These are phyloP conservation scores for Clarireedia monteithiana DNA, from an alignment of 2,329 filamentous ascomycete genomes.

Conservation along the genomic window DNA sequence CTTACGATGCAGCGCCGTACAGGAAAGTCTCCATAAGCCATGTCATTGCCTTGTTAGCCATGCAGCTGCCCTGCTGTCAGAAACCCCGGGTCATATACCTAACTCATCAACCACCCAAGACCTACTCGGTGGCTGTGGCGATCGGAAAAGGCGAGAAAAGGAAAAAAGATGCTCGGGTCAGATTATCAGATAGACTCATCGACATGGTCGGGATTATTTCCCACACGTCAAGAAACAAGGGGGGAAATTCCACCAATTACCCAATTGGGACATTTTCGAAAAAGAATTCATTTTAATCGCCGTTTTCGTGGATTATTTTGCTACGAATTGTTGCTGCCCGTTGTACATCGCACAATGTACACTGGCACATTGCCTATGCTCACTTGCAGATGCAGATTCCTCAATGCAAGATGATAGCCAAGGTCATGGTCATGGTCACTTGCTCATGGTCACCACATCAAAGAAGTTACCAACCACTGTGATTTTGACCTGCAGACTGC, in stretches of 20 bases:
- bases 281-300: not conserved
- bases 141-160: not conserved
- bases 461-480: conserved; percentile 10
- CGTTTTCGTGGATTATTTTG: not conserved
- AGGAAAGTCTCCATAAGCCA: not conserved
- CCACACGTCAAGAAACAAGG: too few species aligned
- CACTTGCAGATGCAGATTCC: not conserved
- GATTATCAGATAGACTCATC: not conserved
- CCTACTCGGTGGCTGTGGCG: conserved; percentile 7
- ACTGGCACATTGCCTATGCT: too few species aligned
- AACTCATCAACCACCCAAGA: too few species aligned
- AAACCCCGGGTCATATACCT: conserved; percentile 1
- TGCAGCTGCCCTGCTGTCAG: conserved; percentile 8
- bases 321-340: too few species aligned
- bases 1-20: too few species aligned
- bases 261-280: not conserved
- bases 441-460: conserved; percentile 9
- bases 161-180: not conserved
- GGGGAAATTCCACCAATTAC: too few species aligned
- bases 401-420: conserved; percentile 3
- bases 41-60: conserved; percentile 5
- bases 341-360: too few species aligned
- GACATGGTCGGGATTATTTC: too few species aligned
- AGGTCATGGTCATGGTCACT: not conserved
- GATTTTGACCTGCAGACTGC: conserved; percentile 10